Conservation (phyloP, 495 filamentous ascomycete genomes). For the Aspergillus heteromorphus region DNA sequence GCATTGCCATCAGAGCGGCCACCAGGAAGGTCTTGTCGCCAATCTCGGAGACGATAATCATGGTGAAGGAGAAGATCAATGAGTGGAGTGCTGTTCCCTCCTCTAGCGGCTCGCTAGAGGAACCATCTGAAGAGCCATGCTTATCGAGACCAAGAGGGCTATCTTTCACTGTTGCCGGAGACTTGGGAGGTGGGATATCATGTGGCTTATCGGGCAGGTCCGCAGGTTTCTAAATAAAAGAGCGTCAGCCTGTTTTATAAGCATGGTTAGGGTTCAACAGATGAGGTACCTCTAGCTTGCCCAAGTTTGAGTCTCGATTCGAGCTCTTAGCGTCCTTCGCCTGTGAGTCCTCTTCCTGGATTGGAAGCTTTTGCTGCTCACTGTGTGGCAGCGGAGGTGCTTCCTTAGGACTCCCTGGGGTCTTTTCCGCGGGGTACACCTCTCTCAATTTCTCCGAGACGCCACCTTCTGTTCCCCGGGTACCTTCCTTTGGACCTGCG, state of each 20-base stretch:
- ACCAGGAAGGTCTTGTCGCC: conserved; percentile 99
- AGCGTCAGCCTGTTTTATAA: conserved; percentile 6
- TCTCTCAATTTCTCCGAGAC: conserved; percentile 79
- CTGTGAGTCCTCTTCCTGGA: conserved; percentile 35
- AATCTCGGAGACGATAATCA: conserved; percentile 97
- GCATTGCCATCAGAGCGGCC: conserved; percentile 98
- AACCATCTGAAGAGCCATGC: not conserved
- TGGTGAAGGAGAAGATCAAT: conserved; percentile 84
- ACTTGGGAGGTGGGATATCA: conserved; percentile 69
- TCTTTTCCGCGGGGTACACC: conserved; percentile 63
- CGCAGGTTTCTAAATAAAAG: conserved; percentile 66
- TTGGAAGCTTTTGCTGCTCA: conserved; percentile 56
- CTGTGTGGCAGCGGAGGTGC: conserved; percentile 74
- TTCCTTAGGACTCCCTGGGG: conserved; percentile 77
- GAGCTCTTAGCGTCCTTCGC: conserved; percentile 32
- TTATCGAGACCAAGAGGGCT: conserved; percentile 59
- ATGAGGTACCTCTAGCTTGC: conserved; percentile 62
- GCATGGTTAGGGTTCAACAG: not conserved
- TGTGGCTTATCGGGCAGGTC: conserved; percentile 76
- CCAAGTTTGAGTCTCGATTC: conserved; percentile 38
- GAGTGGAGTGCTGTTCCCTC: conserved; percentile 81
- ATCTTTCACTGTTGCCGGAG: conserved; percentile 59
- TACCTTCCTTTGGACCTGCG: conserved; percentile 69
- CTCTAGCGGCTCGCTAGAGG: not conserved
- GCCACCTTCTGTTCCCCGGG: conserved; percentile 80